These are phyloP conservation scores for Forsythia viridissima DNA, from an alignment of 257 asterid species.

Conservation along the genomic window DNA sequence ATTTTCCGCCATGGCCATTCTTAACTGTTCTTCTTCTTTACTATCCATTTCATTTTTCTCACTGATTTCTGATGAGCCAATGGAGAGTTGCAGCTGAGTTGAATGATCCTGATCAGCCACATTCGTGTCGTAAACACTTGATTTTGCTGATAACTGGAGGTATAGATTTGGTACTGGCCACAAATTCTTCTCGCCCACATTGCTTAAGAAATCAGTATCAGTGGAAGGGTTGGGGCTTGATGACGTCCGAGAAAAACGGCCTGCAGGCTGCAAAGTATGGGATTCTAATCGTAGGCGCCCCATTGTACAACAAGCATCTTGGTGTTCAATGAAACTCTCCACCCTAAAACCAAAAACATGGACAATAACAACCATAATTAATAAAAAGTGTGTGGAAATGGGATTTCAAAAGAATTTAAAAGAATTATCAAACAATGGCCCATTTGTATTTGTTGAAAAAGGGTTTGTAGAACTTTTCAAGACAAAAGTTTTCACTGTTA, in stretches of 20 bases:
- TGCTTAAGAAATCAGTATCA: constrained; percentile 36
- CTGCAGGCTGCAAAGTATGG: constrained; percentile 27
- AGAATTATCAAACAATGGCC: too few relatives aligned
- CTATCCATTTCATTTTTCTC: constrained; percentile 4
- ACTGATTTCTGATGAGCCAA: constrained; percentile 39
- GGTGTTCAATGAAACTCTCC: constrained; percentile 61
- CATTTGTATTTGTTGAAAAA: constrained; percentile 22
- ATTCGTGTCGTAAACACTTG: constrained; percentile 24
- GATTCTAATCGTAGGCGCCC: constrained; percentile 40
- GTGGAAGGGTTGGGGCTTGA: constrained; percentile 44
- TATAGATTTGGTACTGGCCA: constrained; percentile 27
- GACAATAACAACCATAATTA: not conserved
- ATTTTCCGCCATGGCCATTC: constrained; percentile 61
- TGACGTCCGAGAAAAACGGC: constrained; percentile 40
- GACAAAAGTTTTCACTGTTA: not conserved
- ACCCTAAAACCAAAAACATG: constrained; percentile 29
- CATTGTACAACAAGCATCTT: constrained; percentile 48
- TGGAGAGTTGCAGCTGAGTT: constrained; percentile 41
- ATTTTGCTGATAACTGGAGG: constrained; percentile 41
- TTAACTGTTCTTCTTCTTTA: constrained; percentile 42
- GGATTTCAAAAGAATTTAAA: not conserved
- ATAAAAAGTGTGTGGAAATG: not conserved
- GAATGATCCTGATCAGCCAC: constrained; percentile 32
- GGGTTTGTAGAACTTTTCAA: not conserved
- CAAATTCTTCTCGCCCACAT: not conserved